These are phyloP conservation scores for Fusarium irregulare DNA, from an alignment of 2,329 filamentous ascomycete species.

Conservation along the genomic window DNA sequence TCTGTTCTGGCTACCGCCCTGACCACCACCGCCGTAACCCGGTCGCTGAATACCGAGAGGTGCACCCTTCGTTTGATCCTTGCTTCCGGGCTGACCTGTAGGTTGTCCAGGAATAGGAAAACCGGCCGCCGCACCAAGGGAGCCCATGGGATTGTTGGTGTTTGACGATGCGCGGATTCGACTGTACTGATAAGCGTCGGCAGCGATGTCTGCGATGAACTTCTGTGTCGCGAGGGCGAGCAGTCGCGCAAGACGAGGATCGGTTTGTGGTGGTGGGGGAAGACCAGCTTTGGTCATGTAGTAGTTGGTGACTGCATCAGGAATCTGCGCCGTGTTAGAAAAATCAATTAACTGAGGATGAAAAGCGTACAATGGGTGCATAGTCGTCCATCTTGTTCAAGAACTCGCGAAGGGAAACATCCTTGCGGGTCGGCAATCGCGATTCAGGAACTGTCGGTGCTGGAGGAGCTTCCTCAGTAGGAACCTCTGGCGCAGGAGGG, in stretches of 20 bases:
- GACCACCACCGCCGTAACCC: slow-evolving; percentile 87
- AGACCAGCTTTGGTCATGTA: slow-evolving; percentile 97
- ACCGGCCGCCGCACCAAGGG: slow-evolving; percentile 79
- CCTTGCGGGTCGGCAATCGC: slow-evolving; percentile 83
- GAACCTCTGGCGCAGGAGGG: slow-evolving; percentile 45
- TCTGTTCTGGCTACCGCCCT: slow-evolving; percentile 87
- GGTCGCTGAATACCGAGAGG: slow-evolving; percentile 80
- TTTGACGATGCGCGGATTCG: slow-evolving; percentile 92
- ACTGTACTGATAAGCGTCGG: slow-evolving; percentile 97
- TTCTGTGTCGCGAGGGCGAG: slow-evolving; percentile 98
- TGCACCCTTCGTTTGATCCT: slow-evolving; percentile 67
- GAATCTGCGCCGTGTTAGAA: slow-evolving; percentile 68
- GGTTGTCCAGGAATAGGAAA: slow-evolving; percentile 74
- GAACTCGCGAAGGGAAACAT: slow-evolving; percentile 92
- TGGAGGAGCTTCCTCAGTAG: slow-evolving; percentile 52
- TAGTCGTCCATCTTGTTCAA: slow-evolving; percentile 98
- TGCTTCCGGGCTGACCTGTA: slow-evolving; percentile 65
- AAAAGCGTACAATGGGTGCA: slow-evolving; percentile 84
- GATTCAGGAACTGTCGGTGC: slow-evolving; percentile 66
- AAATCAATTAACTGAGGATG: neutral
- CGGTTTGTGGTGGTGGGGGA: slow-evolving; percentile 89
- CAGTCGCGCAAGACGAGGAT: slow-evolving; percentile 89
- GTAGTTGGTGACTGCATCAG: slow-evolving; percentile 96
- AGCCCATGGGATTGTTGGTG: slow-evolving; percentile 91
- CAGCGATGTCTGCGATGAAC: slow-evolving; percentile 96